Evolutionary conservation across 306 rosid species (phyloP), one percentile per base, ranked within the genome.

Genomic region (Arachis stenosperma): DNA sequence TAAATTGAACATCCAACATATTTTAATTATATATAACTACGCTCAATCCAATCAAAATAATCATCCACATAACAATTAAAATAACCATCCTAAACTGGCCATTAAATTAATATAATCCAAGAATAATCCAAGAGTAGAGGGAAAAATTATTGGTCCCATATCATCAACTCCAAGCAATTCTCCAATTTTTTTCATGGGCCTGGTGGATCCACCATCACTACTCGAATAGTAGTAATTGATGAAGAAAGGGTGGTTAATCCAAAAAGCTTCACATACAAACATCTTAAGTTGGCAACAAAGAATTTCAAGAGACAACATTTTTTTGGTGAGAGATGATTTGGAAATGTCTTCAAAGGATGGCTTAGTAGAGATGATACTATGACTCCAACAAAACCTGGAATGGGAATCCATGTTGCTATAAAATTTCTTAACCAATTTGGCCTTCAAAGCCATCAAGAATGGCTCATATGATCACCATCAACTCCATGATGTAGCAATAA

Each of bases 331-430:
- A 89, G 90, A 0, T 90, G 94, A 0, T 87, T 87, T 75, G 92
- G 94, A 13, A 39, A 73, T 2, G 94, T 88, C 2, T 87, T 13
- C 52, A 90, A 88, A 69, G 94, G 97, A 6, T 85, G 88, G 89
- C 66, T 87, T 3, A 65, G 50, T 15, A 33, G 37, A 33, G 78
- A 40, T 2, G 10, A 61, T 11, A 86, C 81, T 8, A 70, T 55
- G 40, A 13, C 82, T 72, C 83, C 80, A 15, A 58, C 84, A 55
- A 82, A 74, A 64, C 71, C 88, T 39, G 83, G 75, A 67, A 6
- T 11, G 1, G 84, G 83, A 51, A n/a, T 88, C 2, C 74, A 71
- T 0, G 85, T 89, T 65, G 95, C 95, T 2, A 90, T 91, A 1
- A 91, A 87, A 76, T 70, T 78, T 33, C 89, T 87, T 11, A 87